Evolutionary conservation across 2,329 filamentous ascomycete species (phyloP), one percentile per base, ranked within the genome.

Genomic region (Pseudogymnoascus sp.): DNA sequence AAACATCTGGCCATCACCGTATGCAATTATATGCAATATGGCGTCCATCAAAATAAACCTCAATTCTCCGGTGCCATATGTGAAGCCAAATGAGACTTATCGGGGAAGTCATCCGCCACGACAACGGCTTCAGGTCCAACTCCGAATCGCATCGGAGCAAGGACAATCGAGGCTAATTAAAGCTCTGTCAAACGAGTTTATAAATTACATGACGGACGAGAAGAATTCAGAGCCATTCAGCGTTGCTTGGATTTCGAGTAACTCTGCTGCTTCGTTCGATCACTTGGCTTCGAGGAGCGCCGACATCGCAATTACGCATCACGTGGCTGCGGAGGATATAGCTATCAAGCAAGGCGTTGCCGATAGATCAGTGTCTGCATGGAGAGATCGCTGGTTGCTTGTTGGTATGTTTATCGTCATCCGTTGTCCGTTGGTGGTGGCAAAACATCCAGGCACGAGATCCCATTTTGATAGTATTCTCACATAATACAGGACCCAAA

Each of bases 241-340:
- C 10, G 74, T 80, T 5, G 78, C 73, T 19, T 81, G 79, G 78
- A 75, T 77, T 61, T 74, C 76, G 47, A 77, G 76, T 36, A 78
- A 80, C 64, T 80, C 78, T 0, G 78, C 76, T 0, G 75, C 77
- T 62, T 77, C 74, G 19, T 80, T 80, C 67, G 74, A 78, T 62
- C 76, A 78, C 62, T 74, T 81, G 19, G 70, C 76, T 61, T 68
- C 69, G 1, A 74, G 75, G 15, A 71, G 71, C 23, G 71, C 76
- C 23, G 78, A 81, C 60, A 70, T 80, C 0, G 78, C 75, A 3
- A 81, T 81, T 61, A 80, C 79, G 0, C 80, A 81, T 70, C 74
- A 73, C 40, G 69, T 72, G 4, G 69, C 71, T 1, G 78, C 79
- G 0, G 79, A 81, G 68, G 65, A 74, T 15, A 75, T 79, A 35